Conservation (phyloP, 2,329 filamentous ascomycete species). For the Neobulgaria alba region DNA sequence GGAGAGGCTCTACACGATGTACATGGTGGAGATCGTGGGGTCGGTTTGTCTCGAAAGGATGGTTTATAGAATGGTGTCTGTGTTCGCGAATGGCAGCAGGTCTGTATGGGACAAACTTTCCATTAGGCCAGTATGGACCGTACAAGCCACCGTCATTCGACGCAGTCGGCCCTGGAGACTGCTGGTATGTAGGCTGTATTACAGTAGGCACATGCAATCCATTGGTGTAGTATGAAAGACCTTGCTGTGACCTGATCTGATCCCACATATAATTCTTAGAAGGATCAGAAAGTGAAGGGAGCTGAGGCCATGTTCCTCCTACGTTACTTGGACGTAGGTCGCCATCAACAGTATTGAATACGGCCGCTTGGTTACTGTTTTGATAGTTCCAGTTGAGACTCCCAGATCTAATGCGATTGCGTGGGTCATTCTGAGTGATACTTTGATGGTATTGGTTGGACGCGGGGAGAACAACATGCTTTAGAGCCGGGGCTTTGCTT, state of each 20-base stretch:
- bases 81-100: slow-evolving; percentile 48
- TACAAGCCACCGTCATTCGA: slow-evolving; percentile 48
- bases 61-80: slow-evolving; percentile 28
- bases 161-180: slow-evolving; percentile 47
- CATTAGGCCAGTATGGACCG: slow-evolving; percentile 56
- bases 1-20: slow-evolving; percentile 8
- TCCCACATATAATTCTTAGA: slow-evolving; percentile 17
- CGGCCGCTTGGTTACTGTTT: slow-evolving; percentile 11
- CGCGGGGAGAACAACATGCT: slow-evolving; percentile 71
- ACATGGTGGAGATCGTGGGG: slow-evolving; percentile 9
- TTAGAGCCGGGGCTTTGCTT: slow-evolving; percentile 66
- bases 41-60: slow-evolving; percentile 7
- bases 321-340: slow-evolving; percentile 10
- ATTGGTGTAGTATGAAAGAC: slow-evolving; percentile 23
- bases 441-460: slow-evolving; percentile 23
- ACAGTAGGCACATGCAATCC: slow-evolving; percentile 46
- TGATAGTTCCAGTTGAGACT: slow-evolving; percentile 23
- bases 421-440: slow-evolving; percentile 9
- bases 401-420: slow-evolving; percentile 14
- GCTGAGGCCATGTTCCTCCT: slow-evolving; percentile 17
- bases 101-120: slow-evolving; percentile 44
- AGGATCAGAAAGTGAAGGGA: slow-evolving; percentile 13
- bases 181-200: slow-evolving; percentile 49
- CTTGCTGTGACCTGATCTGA: slow-evolving; percentile 19
- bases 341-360: slow-evolving; percentile 3